Conservation (phyloP, 2,329 filamentous ascomycete genomes). For the Ramichloridium luteum region DNA sequence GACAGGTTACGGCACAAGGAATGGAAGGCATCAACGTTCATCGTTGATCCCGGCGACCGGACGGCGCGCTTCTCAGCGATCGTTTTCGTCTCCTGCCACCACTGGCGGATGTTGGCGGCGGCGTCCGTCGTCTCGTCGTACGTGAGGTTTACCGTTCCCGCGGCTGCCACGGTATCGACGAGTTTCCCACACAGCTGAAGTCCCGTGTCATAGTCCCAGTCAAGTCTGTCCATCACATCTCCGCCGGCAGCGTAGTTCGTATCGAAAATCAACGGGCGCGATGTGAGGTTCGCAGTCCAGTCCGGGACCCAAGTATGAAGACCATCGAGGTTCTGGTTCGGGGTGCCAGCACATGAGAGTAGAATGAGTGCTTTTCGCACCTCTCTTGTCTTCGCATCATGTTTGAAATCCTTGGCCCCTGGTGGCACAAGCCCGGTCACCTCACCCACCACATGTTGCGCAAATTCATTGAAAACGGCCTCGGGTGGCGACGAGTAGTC, state of each 20-base stretch:
- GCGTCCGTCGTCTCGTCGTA: slow-evolving; percentile 5
- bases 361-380: slow-evolving; percentile 17
- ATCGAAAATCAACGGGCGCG: slow-evolving; percentile 19
- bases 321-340: slow-evolving; percentile 12
- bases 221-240: slow-evolving; percentile 13
- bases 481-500: slow-evolving; percentile 18
- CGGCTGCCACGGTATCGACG: slow-evolving; percentile 16
- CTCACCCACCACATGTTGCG: slow-evolving; percentile 16
- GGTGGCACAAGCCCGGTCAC: slow-evolving; percentile 9
- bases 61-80: slow-evolving; percentile 15
- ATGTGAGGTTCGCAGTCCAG: slow-evolving; percentile 17
- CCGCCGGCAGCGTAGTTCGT: slow-evolving; percentile 16
- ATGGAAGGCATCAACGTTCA: slow-evolving; percentile 18
- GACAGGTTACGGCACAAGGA: slow-evolving; percentile 13
- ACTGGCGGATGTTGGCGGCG: slow-evolving; percentile 10
- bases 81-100: slow-evolving; percentile 17
- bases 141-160: slow-evolving; percentile 12
- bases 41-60: slow-evolving; percentile 18
- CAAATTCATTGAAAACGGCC: slow-evolving; percentile 21
- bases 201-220: slow-evolving; percentile 17
- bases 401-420: slow-evolving; percentile 5
- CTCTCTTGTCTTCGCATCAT: slow-evolving; percentile 8
- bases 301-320: slow-evolving; percentile 14
- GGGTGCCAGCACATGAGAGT: slow-evolving; percentile 19
- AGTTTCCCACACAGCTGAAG: slow-evolving; percentile 19